Conservation (phyloP, 257 asterid genomes). For the Primulina eburnea region DNA sequence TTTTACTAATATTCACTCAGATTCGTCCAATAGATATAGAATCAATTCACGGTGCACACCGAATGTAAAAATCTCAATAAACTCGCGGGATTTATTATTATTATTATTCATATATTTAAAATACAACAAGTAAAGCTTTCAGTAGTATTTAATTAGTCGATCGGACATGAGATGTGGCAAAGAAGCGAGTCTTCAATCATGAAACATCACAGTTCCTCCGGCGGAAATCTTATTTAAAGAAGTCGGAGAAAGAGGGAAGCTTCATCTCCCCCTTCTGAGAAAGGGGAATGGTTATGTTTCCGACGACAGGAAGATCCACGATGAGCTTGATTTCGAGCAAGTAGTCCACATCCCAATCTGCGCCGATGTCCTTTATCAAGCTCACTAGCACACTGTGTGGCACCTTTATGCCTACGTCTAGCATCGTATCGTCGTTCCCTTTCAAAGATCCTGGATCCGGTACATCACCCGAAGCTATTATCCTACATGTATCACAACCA, state of each 20-base stretch:
- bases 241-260: slow-evolving; percentile 60
- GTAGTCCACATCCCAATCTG: slow-evolving; percentile 82
- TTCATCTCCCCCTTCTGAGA: slow-evolving; percentile 66
- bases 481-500: slow-evolving; percentile 32
- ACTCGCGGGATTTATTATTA: too few relatives aligned
- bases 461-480: slow-evolving; percentile 53
- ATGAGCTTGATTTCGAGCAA: slow-evolving; percentile 43
- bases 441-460: slow-evolving; percentile 86
- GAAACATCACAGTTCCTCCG: too few relatives aligned
- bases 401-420: slow-evolving; percentile 56
- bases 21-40: too few relatives aligned
- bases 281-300: slow-evolving; percentile 61
- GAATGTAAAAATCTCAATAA: too few relatives aligned
- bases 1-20: too few relatives aligned
- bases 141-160: too few relatives aligned
- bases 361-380: slow-evolving; percentile 61
- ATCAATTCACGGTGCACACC: too few relatives aligned
- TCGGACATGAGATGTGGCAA: too few relatives aligned
- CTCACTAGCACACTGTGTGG: slow-evolving; percentile 59
- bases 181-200: too few relatives aligned
- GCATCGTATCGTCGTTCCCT: slow-evolving; percentile 49
- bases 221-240: slow-evolving; percentile 23
- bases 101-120: too few relatives aligned
- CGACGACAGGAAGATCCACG: slow-evolving; percentile 70
- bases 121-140: too few relatives aligned